Evolutionary conservation across 1,139 yeast genomes (phyloP), one percentile per base, ranked within the genome.

Genomic region (Tardiomyces digboiensis): DNA sequence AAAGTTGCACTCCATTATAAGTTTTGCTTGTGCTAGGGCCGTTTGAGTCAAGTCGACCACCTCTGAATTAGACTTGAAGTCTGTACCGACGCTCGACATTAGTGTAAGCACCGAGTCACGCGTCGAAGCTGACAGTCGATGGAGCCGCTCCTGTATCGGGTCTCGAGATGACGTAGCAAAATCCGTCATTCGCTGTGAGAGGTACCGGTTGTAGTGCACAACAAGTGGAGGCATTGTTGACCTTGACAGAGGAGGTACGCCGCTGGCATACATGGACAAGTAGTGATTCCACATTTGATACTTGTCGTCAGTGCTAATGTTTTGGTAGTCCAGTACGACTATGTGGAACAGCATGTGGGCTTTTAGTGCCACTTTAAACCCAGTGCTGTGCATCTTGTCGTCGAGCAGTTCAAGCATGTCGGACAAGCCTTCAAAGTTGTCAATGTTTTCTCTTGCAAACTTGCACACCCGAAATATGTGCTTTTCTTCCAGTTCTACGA

Each of bases 311-410:
- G 33, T 26, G 8, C 16, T 26, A 13, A 16, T 26, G 10, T 26
- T 26, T 3, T n/a, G 33, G 33, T 16, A 26, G 33, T 26, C 33
- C 33, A 26, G 12, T 4, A 26, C 33, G 5, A 26, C 33, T 8
- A 48, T 43, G 40, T 55, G 59, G 38, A 55, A 49, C 16, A 54
- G 39, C 21, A 50, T 40, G 41, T 56, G 59, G 10, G 59, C 58
- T 38, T 54, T 54, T 23, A 54, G 39, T 4, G 52, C 33, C 8
- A 26, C 33, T 13, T 8, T 5, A 5, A 26, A n/a, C 16, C 33
- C 12, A 3, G 33, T 26, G 10, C 33, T 26, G 3, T 16, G 33
- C 33, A 26, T 26, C 10, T 26, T 26, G 10, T 26, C 14, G 33
- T 26, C 33, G 33, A 26, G 5, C 33, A 13, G 16, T 26, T 26